Base-by-base conservation (phyloP, 1,139 yeast genomes). In the Diutina catenulata region DNA sequence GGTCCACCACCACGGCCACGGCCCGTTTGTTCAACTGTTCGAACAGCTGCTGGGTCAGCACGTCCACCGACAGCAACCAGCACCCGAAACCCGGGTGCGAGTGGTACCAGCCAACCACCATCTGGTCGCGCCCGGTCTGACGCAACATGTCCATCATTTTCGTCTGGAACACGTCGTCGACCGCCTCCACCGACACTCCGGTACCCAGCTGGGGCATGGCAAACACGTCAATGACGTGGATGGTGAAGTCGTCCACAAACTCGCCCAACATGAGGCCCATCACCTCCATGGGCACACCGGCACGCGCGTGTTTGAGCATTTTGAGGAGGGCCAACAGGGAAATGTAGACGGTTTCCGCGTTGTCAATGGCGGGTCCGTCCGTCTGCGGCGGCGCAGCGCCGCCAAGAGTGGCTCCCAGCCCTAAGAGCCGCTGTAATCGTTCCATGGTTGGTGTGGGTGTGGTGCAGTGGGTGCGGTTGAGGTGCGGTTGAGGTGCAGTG, bases 1-100 rank as follows among this genome's bases (percentile, higher is more conserved):
- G 98, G 59, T 91, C 99, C 46, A 91, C 80, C 35, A 91, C 99
- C 33, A 91, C 97, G 1, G 99, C 98, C 32, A 91, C 97, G 0
- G 97, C 94, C 50, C 97, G 70, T 48, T 79, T 82, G 56, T 88
- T 88, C 57, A 93, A 76, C 60, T 88, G 97, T 56, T 91, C 98
- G 58, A 91, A 93, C 35, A 95, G 83, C 57, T 91, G 95, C 55
- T 91, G 99, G 2, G 99, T 91, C 56, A 87, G 87, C 42, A 93
- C 94, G 72, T 91, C 99, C 31, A 91, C 97, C 19, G 93, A 79
- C 6, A 96, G 87, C 50, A 91, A 71, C 97, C 98, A 91, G 65
- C 98, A 91, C n/a, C 98, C 98, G 57, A 88, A 91, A 16, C 98
- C 98, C 2, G 98, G 98, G 62, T 91, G 98, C 21, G 97, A 88